Base-by-base conservation (phyloP, 208 protist genomes). In the Acanthamoeba culbertsoni region DNA sequence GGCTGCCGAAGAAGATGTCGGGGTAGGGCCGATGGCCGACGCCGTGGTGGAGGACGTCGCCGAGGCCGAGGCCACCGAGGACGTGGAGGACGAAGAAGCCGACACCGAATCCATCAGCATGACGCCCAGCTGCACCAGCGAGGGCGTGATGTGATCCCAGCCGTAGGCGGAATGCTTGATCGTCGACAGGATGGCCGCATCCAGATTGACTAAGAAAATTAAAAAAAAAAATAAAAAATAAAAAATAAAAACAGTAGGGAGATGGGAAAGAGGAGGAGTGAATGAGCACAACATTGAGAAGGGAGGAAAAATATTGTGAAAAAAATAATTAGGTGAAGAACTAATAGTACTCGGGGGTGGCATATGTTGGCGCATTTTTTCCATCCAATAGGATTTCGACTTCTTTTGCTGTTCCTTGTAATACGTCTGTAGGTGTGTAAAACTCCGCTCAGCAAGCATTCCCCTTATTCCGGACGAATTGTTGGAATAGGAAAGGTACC, bases 141-240 rank as follows among this genome's bases (percentile, higher is more conserved):
- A 63, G 10, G 88, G 62, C 16, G 63, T 77, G 43, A 92, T 73
- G 63, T 92, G 88, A n/a, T 92, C 88, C 88, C 88, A 92, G 3
- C 88, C 88, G 43, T 79, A 79, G 10, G 88, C 88, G 2, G 45
- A 63, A 40, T 77, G 65, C 40, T 57, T 71, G 33, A 92, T 79
- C 0, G 88, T 92, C 37, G 40, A 42, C 26, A 71, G 28, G 40
- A 92, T 77, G 16, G 88, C 88, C 28, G 31, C 40, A 40, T 92
- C 88, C 40, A 92, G 53, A 26, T 71, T 62, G 31, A 90, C 82
- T 90, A 53, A 8, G 26, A 68, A 37, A 8, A 68, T 8, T 8
- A 55, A 8, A 55, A 55, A 23, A 18, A 55, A 18, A 8, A 18
- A 23, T 55, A 55, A 18, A 18, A 55, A 23, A 23, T 18, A 23